These are phyloP conservation scores for Pythium sp. DNA, from an alignment of 352 stramenopile genomes.

Conservation along the genomic window DNA sequence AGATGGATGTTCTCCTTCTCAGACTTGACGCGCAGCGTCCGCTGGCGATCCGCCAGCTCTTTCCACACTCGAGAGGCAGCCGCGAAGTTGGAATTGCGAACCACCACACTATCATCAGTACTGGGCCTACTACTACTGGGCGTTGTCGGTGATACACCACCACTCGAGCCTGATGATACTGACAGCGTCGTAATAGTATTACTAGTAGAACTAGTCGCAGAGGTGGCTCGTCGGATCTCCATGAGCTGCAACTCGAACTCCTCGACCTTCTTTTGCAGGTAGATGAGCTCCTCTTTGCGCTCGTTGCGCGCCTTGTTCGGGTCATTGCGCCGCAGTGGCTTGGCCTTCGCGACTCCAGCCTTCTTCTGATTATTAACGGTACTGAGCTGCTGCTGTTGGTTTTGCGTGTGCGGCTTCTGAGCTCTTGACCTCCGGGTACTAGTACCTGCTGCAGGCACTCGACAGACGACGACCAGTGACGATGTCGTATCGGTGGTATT, in stretches of 20 bases:
- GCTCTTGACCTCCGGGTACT: neutral
- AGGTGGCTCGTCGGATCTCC: neutral
- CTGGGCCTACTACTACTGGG: neutral
- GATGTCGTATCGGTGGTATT: no score
- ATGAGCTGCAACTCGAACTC: neutral
- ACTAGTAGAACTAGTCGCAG: no score
- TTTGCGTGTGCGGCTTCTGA: neutral
- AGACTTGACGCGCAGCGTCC: conserved; percentile 1
- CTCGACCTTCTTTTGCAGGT: conserved; percentile 7
- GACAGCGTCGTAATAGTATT: no score
- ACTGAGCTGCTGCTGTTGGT: no score
- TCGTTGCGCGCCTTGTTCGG: conserved; percentile 9
- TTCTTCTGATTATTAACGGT: neutral
- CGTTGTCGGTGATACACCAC: no score
- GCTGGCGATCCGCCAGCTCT: conserved; percentile 8
- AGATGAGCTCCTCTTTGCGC: conserved; percentile 8
- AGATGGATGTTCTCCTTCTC: conserved; percentile 53
- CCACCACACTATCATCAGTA: no score
- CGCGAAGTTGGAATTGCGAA: neutral
- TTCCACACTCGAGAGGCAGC: conserved; percentile 8
- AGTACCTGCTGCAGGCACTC: neutral
- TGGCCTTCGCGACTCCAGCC: neutral
- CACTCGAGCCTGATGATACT: no score
- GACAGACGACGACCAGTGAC: neutral
- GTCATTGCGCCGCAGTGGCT: neutral